Evolutionary conservation across 495 filamentous ascomycete species (phyloP), one percentile per base, ranked within the genome.

Genomic region (Lentithecium fluviatile): DNA sequence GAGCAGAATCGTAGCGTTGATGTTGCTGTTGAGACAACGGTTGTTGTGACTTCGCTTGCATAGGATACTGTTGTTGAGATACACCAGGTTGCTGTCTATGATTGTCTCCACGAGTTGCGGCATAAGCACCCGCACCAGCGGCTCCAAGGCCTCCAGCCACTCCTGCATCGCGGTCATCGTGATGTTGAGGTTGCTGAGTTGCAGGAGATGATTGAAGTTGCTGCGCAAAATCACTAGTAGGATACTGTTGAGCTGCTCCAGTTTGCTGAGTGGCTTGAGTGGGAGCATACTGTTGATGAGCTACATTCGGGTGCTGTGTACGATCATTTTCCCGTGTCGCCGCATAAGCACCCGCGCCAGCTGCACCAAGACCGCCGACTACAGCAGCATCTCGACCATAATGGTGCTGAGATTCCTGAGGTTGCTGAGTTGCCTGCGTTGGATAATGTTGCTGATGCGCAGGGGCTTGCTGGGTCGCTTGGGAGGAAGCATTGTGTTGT

Each of bases 311-410:
- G 1, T 23, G n/a, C 19, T 8, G 23, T 15, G 21, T 25, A 5
- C 52, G 52, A 24, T 57, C 29, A 32, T 32, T 15, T 29, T 24
- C 50, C 7, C 52, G 47, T 1, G 57, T 15, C 10, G 52, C 52
- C 2, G 47, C 40, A 51, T 63, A 57, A 6, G 45, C 59, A 17
- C 51, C 63, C 6, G 47, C 45, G 12, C 63, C 63, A 21, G 59
- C 59, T 6, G 58, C 58, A 10, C 58, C 67, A 19, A 55, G 24
- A 8, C 62, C 63, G 6, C 58, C 62, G 43, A 13, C 62, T 12
- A 57, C 50, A 7, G 63, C 63, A 23, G 58, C 62, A 20, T 66
- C 67, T 2, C 58, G 54, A 15, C 58, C 58, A 49, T 66, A 66
- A 21, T 62, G 64, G 34, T 62, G 64, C 40, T 47, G 26, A 13